phyloP scores from a whole-genome alignment of 148 eudicot species.

The Agrostemma githago region DNA sequence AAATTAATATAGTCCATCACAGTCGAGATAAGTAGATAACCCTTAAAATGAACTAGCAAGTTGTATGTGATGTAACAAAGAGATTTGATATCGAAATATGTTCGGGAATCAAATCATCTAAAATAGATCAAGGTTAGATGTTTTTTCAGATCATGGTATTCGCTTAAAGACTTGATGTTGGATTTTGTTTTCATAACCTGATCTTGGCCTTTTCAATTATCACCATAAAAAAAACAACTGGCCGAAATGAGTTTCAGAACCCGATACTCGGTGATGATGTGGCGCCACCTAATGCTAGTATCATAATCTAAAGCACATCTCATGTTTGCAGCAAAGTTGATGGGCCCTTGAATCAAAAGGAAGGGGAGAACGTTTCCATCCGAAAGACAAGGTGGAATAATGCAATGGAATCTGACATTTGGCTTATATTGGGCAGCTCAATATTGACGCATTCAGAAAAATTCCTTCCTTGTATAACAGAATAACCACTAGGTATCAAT shows the following conservation, averaged over 20 bases:
- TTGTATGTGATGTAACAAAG: background rate
- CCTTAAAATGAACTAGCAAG: background rate
- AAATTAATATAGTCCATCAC: background rate
- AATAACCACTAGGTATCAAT: background rate
- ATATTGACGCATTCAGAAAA: conserved; percentile 4
- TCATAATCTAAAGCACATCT: background rate
- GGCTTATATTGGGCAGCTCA: background rate
- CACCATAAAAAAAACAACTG: background rate
- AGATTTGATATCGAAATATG: background rate
- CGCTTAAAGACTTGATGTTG: background rate
- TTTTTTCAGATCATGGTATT: background rate
- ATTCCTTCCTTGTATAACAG: conserved; percentile 17
- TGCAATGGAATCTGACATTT: conserved; percentile 10
- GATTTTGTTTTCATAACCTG: background rate
- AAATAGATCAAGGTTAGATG: background rate
- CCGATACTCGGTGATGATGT: background rate
- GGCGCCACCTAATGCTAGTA: background rate
- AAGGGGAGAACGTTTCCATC: background rate
- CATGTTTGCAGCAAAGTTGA: background rate
- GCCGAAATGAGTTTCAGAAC: background rate
- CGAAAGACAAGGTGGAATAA: background rate
- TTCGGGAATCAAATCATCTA: background rate
- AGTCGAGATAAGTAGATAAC: background rate
- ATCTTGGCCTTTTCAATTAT: background rate
- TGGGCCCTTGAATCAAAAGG: background rate